Evolutionary conservation across 1,284 basidiomycete genomes (phyloP).

Genomic region (Ganoderma multipileum): DNA sequence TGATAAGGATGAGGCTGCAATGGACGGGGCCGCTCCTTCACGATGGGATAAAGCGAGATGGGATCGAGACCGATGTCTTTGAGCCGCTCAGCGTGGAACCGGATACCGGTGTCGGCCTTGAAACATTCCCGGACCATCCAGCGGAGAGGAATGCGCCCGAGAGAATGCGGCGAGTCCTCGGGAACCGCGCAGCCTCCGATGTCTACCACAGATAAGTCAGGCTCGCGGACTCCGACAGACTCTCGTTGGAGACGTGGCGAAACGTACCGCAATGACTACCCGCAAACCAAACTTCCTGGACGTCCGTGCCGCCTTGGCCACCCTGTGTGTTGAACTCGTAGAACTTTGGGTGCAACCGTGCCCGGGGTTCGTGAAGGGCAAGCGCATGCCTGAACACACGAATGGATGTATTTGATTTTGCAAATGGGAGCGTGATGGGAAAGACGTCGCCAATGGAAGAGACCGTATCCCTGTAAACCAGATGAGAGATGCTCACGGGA

Average conservation of each 20-base stretch:
- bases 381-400: conserved; percentile 71
- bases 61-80: conserved; percentile 56
- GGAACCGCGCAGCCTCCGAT: conserved; percentile 60
- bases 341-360: conserved; percentile 61
- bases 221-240: neutral
- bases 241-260: too few relatives aligned
- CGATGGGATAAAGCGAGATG: conserved; percentile 40
- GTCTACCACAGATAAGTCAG: conserved; percentile 40
- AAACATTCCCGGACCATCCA: conserved; percentile 74
- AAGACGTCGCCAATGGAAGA: conserved; percentile 46
- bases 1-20: neutral
- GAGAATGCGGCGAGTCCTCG: conserved; percentile 56
- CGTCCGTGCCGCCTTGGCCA: conserved; percentile 44
- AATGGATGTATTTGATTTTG: conserved; percentile 62
- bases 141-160: conserved; percentile 65
- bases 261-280: conserved; percentile 57
- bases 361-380: conserved; percentile 69
- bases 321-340: conserved; percentile 38
- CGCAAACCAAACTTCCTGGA: conserved; percentile 61
- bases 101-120: conserved; percentile 44
- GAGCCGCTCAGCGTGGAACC: conserved; percentile 50
- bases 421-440: conserved; percentile 58
- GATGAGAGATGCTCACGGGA: neutral
- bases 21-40: conserved; percentile 6
- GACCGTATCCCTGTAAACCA: conserved; percentile 51